These are phyloP conservation scores for Aspergillus heteromorphus DNA, from an alignment of 495 filamentous ascomycete genomes.

Conservation along the genomic window DNA sequence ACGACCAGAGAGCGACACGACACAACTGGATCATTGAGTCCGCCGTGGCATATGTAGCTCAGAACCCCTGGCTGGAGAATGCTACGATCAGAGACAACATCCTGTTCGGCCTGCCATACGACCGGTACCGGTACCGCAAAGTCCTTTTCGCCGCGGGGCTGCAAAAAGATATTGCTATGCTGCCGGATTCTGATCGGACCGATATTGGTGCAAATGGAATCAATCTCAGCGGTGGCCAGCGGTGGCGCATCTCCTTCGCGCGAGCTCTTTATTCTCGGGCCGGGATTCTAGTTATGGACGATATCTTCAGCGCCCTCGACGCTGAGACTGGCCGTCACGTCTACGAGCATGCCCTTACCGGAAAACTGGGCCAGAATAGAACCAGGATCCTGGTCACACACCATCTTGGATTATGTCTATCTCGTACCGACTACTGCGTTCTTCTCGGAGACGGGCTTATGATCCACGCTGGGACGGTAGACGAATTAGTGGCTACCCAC, in stretches of 20 bases:
- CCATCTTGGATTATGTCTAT: conserved; percentile 65
- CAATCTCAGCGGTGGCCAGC: conserved; percentile 72
- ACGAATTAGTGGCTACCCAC: conserved; percentile 40
- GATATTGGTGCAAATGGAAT: conserved; percentile 77
- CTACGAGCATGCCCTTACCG: conserved; percentile 66
- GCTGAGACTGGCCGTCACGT: conserved; percentile 70
- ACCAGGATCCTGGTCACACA: conserved; percentile 76
- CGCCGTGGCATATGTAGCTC: conserved; percentile 67
- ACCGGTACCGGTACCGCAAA: conserved; percentile 57
- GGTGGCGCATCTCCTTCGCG: conserved; percentile 73
- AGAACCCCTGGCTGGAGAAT: conserved; percentile 81
- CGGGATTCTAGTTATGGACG: conserved; percentile 69
- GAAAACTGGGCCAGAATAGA: conserved; percentile 58
- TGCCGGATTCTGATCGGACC: conserved; percentile 65
- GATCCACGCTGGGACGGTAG: conserved; percentile 49
- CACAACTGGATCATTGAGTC: conserved; percentile 66
- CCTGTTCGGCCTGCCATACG: conserved; percentile 61
- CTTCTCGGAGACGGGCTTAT: conserved; percentile 60
- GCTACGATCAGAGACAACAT: conserved; percentile 71
- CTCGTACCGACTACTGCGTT: conserved; percentile 64
- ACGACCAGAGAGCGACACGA: conserved; percentile 51
- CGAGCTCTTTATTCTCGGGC: conserved; percentile 74
- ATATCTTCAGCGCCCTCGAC: conserved; percentile 65
- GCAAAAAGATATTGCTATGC: conserved; percentile 65
- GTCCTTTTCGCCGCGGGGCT: conserved; percentile 62